Evolutionary conservation across 1,284 basidiomycete genomes (phyloP).

Genomic region (Microstroma glucosiphilum): DNA sequence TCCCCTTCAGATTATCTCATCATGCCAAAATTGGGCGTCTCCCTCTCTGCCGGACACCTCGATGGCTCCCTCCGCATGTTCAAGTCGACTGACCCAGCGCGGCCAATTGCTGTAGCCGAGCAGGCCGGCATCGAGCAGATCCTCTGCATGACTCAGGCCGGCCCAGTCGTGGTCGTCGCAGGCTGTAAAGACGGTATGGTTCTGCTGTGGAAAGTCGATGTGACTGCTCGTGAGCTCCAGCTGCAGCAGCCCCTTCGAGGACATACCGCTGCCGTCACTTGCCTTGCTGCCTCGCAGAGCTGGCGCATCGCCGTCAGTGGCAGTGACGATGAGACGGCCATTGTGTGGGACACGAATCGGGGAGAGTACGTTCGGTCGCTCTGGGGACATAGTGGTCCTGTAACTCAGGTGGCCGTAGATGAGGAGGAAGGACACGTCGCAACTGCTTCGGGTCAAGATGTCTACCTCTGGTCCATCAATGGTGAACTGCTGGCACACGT

Average conservation of each 20-base stretch:
- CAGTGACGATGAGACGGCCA: conserved; percentile 73
- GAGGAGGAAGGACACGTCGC: conserved; percentile 79
- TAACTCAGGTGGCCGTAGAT: conserved; percentile 70
- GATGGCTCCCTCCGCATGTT: conserved; percentile 58
- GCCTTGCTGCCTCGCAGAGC: conserved; percentile 67
- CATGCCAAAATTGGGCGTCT: conserved; percentile 60
- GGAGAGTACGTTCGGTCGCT: conserved; percentile 35
- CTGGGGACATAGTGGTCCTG: conserved; percentile 52
- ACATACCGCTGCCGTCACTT: conserved; percentile 63
- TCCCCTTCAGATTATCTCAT: conserved; percentile 61
- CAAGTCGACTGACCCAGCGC: conserved; percentile 39
- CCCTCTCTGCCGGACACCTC: conserved; percentile 62
- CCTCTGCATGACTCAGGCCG: conserved; percentile 63
- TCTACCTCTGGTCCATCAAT: conserved; percentile 76
- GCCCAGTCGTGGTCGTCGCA: conserved; percentile 66
- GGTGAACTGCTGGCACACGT: conserved; percentile 65
- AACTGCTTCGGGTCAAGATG: conserved; percentile 64
- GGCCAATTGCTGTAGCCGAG: conserved; percentile 60
- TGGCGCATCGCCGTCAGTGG: conserved; percentile 83
- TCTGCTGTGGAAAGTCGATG: conserved; percentile 29
- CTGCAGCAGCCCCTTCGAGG: conserved; percentile 61
- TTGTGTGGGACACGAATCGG: conserved; percentile 84
- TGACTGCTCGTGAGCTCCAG: conserved; percentile 19
- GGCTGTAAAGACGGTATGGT: conserved; percentile 57
- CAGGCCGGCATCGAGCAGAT: conserved; percentile 21